Base-by-base conservation (phyloP, 2,329 filamentous ascomycete species). In the Lecanicillium sp. region DNA sequence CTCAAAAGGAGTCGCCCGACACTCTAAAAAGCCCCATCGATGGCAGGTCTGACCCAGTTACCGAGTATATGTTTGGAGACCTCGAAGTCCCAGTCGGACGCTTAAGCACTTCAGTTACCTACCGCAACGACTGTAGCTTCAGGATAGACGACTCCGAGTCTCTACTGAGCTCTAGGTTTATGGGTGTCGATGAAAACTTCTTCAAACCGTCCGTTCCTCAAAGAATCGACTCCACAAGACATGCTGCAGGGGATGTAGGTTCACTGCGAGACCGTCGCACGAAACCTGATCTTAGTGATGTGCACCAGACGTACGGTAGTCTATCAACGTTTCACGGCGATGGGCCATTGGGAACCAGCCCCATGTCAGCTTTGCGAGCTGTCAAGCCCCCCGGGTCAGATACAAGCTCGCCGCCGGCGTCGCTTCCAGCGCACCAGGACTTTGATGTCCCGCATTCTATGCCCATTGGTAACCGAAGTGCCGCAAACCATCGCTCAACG, bases 61-160 rank as follows among this genome's bases (percentile, higher is more conserved):
- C 84, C 15, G 79, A 81, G 40, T 90, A 88, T 60, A 72, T 77
- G 46, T 90, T 97, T 63, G 84, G 84, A 14, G 79, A 87, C 38
- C 80, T 92, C 14, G 86, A 94, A 42, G 87, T 90, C 20, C 88
- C 89, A 10, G 84, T 87, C 19, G 92, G 92, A 18, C 80, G 84
- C 5, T 77, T 98, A 50, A 83, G 80, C 41, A 81, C 90, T 37
- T 78, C 82, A 28, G 86, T 95, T 20, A 79, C 81, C 10, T 95
- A 94, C 61, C 82, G 92, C 46, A 85, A 79, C 42, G 87, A 92
- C 54, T 94, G 87, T 65, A 87, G 84, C 52, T 96, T 98, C 59
- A 80, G 84, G 33, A 79, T 97, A 29, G 90, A 94, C 51, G 87
- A 96, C 59, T 84, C 88, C 0, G 92, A 97, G 61, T 83, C 89